A percentile compares a stretch with the other conserved stretches of the same genome.
Evolutionary conservation across 192 early-diverging fungal genomes (phyloP).

Genomic region (Geranomyces variabilis): DNA sequence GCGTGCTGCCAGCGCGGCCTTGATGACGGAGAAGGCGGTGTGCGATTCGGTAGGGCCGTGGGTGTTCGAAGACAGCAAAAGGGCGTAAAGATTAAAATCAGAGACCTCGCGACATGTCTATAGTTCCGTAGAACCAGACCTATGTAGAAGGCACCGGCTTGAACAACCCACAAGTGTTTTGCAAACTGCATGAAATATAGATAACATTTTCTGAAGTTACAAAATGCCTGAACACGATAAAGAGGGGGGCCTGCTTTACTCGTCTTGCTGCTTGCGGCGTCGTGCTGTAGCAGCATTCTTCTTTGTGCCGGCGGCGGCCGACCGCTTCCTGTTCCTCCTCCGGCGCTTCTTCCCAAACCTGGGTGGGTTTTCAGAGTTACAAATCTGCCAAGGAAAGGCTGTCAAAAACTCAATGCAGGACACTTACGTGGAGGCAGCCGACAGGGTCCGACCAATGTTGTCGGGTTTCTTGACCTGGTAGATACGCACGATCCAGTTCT

Average conservation of each 20-base stretch:
- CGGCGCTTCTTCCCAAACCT: slow-evolving; percentile 37
- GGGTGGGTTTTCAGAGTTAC: not conserved
- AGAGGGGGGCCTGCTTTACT: too few species aligned
- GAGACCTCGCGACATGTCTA: too few species aligned
- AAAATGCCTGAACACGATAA: too few species aligned
- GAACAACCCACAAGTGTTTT: too few species aligned
- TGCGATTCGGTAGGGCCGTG: slow-evolving; percentile 17
- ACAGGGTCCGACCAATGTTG: slow-evolving; percentile 79
- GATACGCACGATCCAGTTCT: slow-evolving; percentile 98
- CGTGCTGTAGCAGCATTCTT: not conserved
- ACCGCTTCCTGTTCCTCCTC: slow-evolving; percentile 18
- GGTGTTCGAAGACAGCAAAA: slow-evolving; percentile 10
- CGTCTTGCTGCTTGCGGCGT: not conserved
- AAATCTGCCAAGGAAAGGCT: not conserved
- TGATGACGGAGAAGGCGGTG: slow-evolving; percentile 31
- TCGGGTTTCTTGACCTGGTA: slow-evolving; percentile 98
- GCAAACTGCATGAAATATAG: too few species aligned
- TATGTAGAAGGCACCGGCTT: too few species aligned
- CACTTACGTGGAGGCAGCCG: slow-evolving; percentile 54
- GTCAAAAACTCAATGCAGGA: too few species aligned
- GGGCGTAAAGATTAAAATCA: too few species aligned
- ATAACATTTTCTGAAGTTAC: too few species aligned
- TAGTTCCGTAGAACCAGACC: too few species aligned
- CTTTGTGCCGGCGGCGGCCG: not conserved
- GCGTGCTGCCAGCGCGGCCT: slow-evolving; percentile 24